Evolutionary conservation across 2,329 filamentous ascomycete genomes (phyloP), one percentile per base, ranked within the genome.

Genomic region (Aspergillus oerlinghausenensis): DNA sequence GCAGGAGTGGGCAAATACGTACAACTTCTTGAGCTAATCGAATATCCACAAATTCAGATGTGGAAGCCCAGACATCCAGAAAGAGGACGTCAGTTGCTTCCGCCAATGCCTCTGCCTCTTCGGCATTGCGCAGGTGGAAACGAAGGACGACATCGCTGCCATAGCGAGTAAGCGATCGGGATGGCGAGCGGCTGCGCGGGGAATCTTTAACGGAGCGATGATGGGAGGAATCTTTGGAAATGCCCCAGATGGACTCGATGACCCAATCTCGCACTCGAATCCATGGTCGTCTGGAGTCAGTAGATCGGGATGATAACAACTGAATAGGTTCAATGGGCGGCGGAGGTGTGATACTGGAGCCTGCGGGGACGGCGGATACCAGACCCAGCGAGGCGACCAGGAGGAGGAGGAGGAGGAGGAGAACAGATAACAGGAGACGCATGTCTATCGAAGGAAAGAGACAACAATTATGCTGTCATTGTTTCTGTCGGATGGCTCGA

Each of bases 1-100:
- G 28, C 28, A 23, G 29, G 29, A 29, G 4, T 17, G 10, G 23
- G 8, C 4, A 11, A 38, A 40, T 45, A 75, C 80, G 65, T 69
- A 96, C 84, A 63, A 90, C 86, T 64, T 90, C 85, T 69, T 88
- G 85, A 53, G 87, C 83, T 51, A 97, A 74, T 45, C 90, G 83
- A 53, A 97, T 87, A 71, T 99, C 94, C 26, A 94, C 89, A 79
- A 88, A 94, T 58, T 90, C 83, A 19, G 86, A 80, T 5, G 87
- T 89, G 64, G 89, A 91, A 23, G 90, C 88, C 94, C 94, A 99
- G 1, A 97, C 84, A 69, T 99, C 94, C 45, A 97, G 79, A 65
- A 94, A 88, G 25, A 97, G 82, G 19, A 85, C 84, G 59, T 88
- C 82, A 0, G 87, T 82, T 3, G 90, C 91, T 55, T 88, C 83